Base-by-base conservation (phyloP, 805 yeast genomes). In the Kluyveromyces wickerhamii region DNA sequence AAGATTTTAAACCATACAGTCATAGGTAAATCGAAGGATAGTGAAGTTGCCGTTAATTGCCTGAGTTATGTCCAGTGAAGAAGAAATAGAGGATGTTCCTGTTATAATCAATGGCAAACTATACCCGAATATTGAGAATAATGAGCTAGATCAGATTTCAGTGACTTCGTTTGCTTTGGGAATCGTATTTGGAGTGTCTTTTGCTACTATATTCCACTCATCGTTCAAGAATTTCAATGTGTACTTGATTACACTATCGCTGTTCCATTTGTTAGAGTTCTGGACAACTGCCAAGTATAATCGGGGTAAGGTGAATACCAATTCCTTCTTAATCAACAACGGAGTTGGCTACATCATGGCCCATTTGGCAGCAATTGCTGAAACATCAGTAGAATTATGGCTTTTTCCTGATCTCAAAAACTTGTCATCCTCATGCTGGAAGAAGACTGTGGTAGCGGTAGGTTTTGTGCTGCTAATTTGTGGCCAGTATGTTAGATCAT, bases 191-290 rank as follows among this genome's bases (percentile, higher is more conserved):
- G 80, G 80, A 1, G 26, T 52, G 1, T 52, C 66, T 0, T 4
- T 62, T 0, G 60, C 62, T 0, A 35, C 60, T 0, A 5, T 61
- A 2, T 52, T 59, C 4, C 36, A 42, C 8, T 33, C 56, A 2
- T 36, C 37, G 2, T 59, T 65, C 43, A 57, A 52, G 27, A 56
- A 63, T 5, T 51, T 66, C 19, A 49, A 71, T 4, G 11, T 74
- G 0, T 86, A 82, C 52, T 38, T 80, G 7, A 54, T 67, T 8
- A 54, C 71, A 1, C 52, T 83, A 7, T 55, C 79, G 3, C 18
- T 68, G 0, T 92, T 89, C 60, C 97, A 92, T 54, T 72, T 83
- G 46, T 53, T 84, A 14, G 98, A 92, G 60, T 92, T 79, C 54
- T 74, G 71, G 48, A 71, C 77, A 25, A 92, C 98, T 0, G 87